A percentile compares a stretch with the other conserved stretches of the same genome.
These are phyloP conservation scores for Gremmenia infestans DNA, from an alignment of 2,329 filamentous ascomycete genomes.

Conservation along the genomic window DNA sequence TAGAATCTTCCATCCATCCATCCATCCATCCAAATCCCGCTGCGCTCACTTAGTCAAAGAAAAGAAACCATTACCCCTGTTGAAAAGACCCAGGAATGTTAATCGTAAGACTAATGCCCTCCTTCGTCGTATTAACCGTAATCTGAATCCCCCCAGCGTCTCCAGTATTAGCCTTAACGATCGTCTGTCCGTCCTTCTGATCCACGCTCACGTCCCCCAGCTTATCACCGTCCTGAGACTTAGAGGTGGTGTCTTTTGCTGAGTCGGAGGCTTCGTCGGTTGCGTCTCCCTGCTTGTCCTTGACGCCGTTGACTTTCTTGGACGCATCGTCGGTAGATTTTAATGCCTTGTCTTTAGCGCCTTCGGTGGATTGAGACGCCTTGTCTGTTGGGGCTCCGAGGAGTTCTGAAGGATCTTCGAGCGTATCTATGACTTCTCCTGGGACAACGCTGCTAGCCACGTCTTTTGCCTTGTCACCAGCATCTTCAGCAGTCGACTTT, in stretches of 20 bases:
- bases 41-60: background rate
- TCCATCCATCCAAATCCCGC: background rate
- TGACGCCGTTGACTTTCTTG: background rate
- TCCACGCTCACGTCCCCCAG: conserved; percentile 10
- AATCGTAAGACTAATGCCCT: conserved; percentile 24
- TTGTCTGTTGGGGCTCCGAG: background rate
- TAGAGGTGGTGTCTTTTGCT: conserved; percentile 3
- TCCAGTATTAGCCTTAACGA: conserved; percentile 2
- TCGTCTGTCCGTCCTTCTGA: conserved; percentile 2
- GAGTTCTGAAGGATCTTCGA: background rate
- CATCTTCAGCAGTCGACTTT: background rate
- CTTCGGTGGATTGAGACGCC: background rate
- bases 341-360: background rate
- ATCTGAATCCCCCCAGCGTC: conserved; percentile 23
- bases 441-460: background rate
- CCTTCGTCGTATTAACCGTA: conserved; percentile 22
- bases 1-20: background rate
- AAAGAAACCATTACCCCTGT: conserved; percentile 4
- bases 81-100: conserved; percentile 21
- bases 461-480: background rate
- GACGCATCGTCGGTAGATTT: background rate
- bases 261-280: conserved; percentile 5
- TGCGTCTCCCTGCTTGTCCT: background rate
- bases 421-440: background rate
- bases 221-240: conserved; percentile 5